phyloP scores from a whole-genome alignment of 441 rosid species.

The Euphorbia schlechtendalii region DNA sequence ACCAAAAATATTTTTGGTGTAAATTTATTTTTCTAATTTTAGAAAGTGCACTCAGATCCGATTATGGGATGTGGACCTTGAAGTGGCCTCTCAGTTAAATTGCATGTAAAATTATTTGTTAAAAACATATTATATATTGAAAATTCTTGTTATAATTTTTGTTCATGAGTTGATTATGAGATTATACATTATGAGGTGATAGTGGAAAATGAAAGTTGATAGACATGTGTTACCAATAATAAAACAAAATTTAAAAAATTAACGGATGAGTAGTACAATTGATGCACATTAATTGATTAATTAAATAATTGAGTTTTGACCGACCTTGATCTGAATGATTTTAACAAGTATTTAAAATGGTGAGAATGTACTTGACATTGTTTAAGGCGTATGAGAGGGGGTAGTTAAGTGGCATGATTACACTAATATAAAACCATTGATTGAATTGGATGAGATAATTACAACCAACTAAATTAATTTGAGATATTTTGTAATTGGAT shows the following conservation, averaged over 20 bases:
- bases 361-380: too few species aligned
- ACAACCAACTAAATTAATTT: not conserved
- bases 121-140: conserved; percentile 2
- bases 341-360: not conserved
- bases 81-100: conserved; percentile 35
- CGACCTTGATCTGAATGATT: conserved; percentile 26
- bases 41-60: conserved; percentile 48
- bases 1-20: conserved; percentile 21
- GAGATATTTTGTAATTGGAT: too few species aligned
- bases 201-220: not conserved
- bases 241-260: not conserved
- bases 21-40: conserved; percentile 15
- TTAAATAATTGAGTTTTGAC: conserved; percentile 22
- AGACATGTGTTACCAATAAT: not conserved
- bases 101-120: conserved; percentile 19
- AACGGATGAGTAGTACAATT: not conserved
- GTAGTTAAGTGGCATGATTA: too few species aligned
- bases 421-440: too few species aligned
- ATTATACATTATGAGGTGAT: not conserved
- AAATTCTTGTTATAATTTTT: conserved; percentile 12
- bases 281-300: too few species aligned
- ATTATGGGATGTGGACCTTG: conserved; percentile 34
- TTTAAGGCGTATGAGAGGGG: too few species aligned
- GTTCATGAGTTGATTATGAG: conserved; percentile 1
- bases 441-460: too few species aligned